Percentiles rank a stretch among this genome's conserved stretches.
Conservation (phyloP, 2,329 filamentous ascomycete genomes). For the Talaromyces marneffei region DNA sequence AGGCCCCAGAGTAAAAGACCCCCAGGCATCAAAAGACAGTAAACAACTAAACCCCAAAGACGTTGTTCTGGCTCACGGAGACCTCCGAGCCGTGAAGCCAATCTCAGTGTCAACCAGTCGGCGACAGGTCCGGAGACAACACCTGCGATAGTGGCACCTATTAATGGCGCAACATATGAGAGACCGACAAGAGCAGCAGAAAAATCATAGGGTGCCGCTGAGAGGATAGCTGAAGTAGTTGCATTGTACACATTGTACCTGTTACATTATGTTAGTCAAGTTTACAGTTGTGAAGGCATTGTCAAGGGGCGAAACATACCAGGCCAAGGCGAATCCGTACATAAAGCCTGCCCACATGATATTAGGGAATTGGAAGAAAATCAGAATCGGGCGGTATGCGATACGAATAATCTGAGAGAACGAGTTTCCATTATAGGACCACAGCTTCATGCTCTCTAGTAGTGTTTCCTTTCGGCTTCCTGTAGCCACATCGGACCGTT, state of each 20-base stretch:
- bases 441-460: conserved; percentile 23
- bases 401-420: conserved; percentile 19
- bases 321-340: conserved; percentile 24
- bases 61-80: conserved; percentile 24
- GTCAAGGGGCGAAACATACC: background rate
- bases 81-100: conserved; percentile 22
- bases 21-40: conserved; percentile 12
- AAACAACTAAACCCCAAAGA: conserved; percentile 19
- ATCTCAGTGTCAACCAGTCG: conserved; percentile 21
- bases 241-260: conserved; percentile 31
- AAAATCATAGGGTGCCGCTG: conserved; percentile 25
- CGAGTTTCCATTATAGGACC: conserved; percentile 19
- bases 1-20: conserved; percentile 33
- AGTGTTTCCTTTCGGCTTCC: conserved; percentile 17
- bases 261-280: background rate
- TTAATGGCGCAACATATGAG: conserved; percentile 22
- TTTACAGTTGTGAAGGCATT: background rate
- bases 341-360: conserved; percentile 25
- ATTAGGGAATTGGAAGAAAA: conserved; percentile 26
- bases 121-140: conserved; percentile 19
- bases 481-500: background rate
- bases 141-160: conserved; percentile 18
- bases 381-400: conserved; percentile 20
- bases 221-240: conserved; percentile 26
- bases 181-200: conserved; percentile 23